Evolutionary conservation across 441 rosid species (phyloP).

Genomic region (Populus hybrid): DNA sequence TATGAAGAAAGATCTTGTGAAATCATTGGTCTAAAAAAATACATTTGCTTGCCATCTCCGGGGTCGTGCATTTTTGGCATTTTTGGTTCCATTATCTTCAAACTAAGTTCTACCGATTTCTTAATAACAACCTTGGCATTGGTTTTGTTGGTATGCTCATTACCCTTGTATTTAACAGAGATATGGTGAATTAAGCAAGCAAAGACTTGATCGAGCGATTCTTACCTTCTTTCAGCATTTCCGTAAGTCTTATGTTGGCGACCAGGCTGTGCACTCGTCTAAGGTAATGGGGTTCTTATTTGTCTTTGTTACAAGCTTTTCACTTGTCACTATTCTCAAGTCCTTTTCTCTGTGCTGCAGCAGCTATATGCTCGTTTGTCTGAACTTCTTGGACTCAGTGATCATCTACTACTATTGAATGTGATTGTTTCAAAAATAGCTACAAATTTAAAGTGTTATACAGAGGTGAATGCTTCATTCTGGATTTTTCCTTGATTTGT

Average conservation of each 20-base stretch:
- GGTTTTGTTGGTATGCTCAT: neutral
- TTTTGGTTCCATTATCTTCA: neutral
- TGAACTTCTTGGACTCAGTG: constrained; percentile 93
- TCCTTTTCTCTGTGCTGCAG: constrained; percentile 62
- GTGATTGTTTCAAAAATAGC: constrained; percentile 96
- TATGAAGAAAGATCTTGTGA: neutral
- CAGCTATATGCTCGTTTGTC: constrained; percentile 92
- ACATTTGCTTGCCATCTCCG: neutral
- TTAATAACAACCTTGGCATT: neutral
- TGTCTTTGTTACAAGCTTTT: constrained; percentile 5
- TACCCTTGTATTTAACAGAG: constrained; percentile 51
- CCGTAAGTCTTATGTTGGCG: constrained; percentile 98
- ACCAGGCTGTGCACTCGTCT: constrained; percentile 98
- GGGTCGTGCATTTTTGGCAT: neutral
- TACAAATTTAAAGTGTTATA: constrained; percentile 91
- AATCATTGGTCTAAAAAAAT: neutral
- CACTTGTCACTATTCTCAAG: constrained; percentile 28
- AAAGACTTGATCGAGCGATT: constrained; percentile 98
- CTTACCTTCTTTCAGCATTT: constrained; percentile 97
- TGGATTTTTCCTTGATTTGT: constrained; percentile 12
- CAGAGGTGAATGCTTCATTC: constrained; percentile 57
- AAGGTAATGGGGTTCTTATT: constrained; percentile 55
- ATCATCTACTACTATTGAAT: constrained; percentile 87
- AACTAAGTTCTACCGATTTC: neutral
- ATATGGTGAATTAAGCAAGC: constrained; percentile 87